Conservation (phyloP, 352 stramenopile species). For the Phytophthora sp. region DNA sequence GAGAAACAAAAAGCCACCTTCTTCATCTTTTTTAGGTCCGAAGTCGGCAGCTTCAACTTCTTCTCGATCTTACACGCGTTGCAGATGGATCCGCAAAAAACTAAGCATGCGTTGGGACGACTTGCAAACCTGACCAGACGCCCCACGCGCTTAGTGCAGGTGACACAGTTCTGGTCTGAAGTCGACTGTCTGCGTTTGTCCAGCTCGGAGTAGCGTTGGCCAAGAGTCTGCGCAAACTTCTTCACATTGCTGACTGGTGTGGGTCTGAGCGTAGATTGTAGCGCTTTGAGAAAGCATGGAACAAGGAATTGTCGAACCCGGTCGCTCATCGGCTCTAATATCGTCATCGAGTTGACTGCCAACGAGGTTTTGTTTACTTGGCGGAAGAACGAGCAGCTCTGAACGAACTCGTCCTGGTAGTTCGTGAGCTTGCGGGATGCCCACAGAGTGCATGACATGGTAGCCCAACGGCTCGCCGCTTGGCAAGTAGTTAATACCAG, state of each 20-base stretch:
- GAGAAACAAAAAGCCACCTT: constrained; percentile 46
- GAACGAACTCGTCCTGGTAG: constrained; percentile 40
- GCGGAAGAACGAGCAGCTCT: constrained; percentile 44
- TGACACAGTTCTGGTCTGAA: constrained; percentile 25
- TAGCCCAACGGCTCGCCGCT: constrained; percentile 47
- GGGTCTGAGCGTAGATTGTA: constrained; percentile 33
- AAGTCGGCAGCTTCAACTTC: constrained; percentile 32
- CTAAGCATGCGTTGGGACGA: constrained; percentile 24
- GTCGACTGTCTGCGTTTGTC: constrained; percentile 11
- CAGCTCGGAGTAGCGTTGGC: constrained; percentile 19
- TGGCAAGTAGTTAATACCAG: constrained; percentile 35
- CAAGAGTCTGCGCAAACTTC: constrained; percentile 27
- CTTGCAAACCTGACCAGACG: constrained; percentile 19
- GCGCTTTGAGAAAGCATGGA: constrained; percentile 26
- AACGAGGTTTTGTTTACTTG: constrained; percentile 33
- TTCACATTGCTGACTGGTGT: constrained; percentile 11
- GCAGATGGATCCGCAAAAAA: constrained; percentile 38
- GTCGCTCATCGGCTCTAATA: constrained; percentile 34
- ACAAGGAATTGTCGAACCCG: constrained; percentile 28
- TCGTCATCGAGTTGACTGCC: constrained; percentile 33
- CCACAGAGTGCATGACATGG: constrained; percentile 63
- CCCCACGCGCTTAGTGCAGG: constrained; percentile 26
- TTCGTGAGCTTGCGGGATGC: constrained; percentile 39
- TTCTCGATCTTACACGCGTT: constrained; percentile 37
- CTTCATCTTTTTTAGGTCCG: constrained; percentile 21